These are phyloP conservation scores for Volvariella volvacea DNA, from an alignment of 1,284 basidiomycete genomes.

Conservation along the genomic window DNA sequence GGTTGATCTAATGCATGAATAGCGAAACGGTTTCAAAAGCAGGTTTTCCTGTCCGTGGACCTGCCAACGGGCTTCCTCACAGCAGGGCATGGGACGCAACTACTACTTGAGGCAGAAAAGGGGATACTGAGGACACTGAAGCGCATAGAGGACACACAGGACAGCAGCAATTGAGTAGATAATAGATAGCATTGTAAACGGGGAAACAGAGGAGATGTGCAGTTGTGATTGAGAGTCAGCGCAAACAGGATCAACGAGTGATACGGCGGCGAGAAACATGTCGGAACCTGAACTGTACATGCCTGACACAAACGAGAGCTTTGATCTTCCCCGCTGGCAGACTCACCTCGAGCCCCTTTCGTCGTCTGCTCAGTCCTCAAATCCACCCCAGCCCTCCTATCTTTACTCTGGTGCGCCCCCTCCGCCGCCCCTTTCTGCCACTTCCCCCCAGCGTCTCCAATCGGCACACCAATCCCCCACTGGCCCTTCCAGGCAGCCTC, in stretches of 20 bases:
- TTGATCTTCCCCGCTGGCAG: slow-evolving; percentile 78
- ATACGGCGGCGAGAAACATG: slow-evolving; percentile 18
- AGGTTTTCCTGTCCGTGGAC: slow-evolving; percentile 69
- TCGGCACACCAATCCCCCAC: slow-evolving; percentile 28
- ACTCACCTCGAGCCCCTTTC: slow-evolving; percentile 62
- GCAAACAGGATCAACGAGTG: neutral
- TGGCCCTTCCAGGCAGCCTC: slow-evolving; percentile 46
- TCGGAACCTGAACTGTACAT: slow-evolving; percentile 39
- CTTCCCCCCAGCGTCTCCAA: slow-evolving; percentile 29
- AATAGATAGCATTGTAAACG: too few species aligned
- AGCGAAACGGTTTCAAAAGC: slow-evolving; percentile 59
- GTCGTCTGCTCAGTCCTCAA: slow-evolving; percentile 53
- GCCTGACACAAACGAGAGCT: slow-evolving; percentile 42
- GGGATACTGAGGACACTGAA: slow-evolving; percentile 44
- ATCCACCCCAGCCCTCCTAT: slow-evolving; percentile 53
- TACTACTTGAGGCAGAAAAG: slow-evolving; percentile 52
- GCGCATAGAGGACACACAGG: slow-evolving; percentile 24
- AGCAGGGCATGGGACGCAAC: slow-evolving; percentile 36
- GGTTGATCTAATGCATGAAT: slow-evolving; percentile 10
- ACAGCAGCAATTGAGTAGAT: too few species aligned
- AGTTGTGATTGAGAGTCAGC: neutral
- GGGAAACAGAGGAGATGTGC: neutral
- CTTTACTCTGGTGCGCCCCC: slow-evolving; percentile 35
- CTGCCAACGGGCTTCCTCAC: slow-evolving; percentile 33
- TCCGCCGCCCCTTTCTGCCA: slow-evolving; percentile 31